Conservation (phyloP, 257 asterid genomes). For the Marsdenia floribunda region DNA sequence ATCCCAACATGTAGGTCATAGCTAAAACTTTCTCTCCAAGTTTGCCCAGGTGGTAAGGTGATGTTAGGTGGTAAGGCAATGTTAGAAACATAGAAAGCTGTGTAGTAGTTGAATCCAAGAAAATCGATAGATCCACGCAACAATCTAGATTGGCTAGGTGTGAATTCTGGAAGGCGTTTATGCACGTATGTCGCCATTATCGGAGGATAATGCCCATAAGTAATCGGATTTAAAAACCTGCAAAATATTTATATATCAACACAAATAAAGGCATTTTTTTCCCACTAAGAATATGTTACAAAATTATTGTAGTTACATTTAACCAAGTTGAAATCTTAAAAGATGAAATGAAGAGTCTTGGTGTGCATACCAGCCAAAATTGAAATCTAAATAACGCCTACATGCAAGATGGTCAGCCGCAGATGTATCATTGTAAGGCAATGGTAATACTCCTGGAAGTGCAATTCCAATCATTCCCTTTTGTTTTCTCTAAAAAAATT, state of each 20-base stretch:
- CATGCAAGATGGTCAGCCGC: no score
- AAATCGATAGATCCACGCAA: slow-evolving; percentile 6
- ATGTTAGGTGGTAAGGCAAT: neutral
- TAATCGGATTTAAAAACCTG: neutral
- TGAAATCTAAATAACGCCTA: neutral
- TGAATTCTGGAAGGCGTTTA: slow-evolving; percentile 2
- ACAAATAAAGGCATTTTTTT: neutral
- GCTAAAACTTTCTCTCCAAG: no score
- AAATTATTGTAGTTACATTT: no score
- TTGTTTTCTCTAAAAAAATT: no score
- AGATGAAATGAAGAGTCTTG: no score
- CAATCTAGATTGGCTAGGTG: neutral
- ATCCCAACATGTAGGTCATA: no score
- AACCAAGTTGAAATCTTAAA: no score
- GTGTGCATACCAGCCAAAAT: neutral
- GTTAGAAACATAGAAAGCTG: neutral
- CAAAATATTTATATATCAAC: neutral
- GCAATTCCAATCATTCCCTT: no score
- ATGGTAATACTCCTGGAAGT: no score
- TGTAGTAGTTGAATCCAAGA: slow-evolving; percentile 1
- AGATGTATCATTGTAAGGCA: no score
- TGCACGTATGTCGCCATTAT: neutral
- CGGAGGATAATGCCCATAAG: slow-evolving; percentile 6
- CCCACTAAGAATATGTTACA: neutral
- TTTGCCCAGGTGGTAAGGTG: neutral